Percentiles rank a stretch among this genome's conserved stretches.
Conservation (phyloP, 306 rosid species). For the Vicia villosa region DNA sequence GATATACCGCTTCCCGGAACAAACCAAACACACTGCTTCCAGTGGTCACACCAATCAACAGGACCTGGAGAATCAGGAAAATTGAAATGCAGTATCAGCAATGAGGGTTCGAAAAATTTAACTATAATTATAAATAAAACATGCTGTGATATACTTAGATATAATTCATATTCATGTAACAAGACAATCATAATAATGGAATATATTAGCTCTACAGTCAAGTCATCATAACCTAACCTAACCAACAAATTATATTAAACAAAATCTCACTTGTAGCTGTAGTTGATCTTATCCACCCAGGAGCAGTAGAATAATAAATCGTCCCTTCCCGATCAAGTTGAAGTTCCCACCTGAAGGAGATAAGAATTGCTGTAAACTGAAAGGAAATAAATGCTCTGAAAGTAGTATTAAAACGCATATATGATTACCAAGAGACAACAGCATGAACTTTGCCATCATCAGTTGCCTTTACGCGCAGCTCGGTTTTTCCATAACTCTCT, state of each 20-base stretch:
- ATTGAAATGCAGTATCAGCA: conserved; percentile 32
- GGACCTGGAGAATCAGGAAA: conserved; percentile 52
- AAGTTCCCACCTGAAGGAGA: conserved; percentile 77
- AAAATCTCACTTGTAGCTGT: conserved; percentile 47
- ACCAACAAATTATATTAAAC: conserved; percentile 25
- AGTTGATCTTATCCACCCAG: conserved; percentile 69
- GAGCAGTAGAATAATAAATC: conserved; percentile 85
- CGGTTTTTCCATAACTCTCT: conserved; percentile 70
- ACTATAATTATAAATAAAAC: conserved; percentile 20
- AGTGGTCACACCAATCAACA: conserved; percentile 89
- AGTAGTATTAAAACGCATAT: conserved; percentile 22
- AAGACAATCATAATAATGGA: conserved; percentile 7
- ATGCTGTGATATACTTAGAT: not conserved
- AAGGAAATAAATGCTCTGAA: not conserved
- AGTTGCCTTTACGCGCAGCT: conserved; percentile 63
- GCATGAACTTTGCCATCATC: conserved; percentile 76
- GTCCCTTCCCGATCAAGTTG: conserved; percentile 91
- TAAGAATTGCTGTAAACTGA: conserved; percentile 10
- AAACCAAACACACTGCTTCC: conserved; percentile 99
- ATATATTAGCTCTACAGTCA: not conserved
- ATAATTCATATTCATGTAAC: conserved; percentile 28
- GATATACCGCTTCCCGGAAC: conserved; percentile 73
- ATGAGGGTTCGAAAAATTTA: conserved; percentile 10
- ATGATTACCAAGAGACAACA: conserved; percentile 78
- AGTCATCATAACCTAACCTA: not conserved